Evolutionary conservation across 139 green algal species (phyloP), one percentile per base, ranked within the genome.

Genomic region (Pseudopediastrum boryanum): DNA sequence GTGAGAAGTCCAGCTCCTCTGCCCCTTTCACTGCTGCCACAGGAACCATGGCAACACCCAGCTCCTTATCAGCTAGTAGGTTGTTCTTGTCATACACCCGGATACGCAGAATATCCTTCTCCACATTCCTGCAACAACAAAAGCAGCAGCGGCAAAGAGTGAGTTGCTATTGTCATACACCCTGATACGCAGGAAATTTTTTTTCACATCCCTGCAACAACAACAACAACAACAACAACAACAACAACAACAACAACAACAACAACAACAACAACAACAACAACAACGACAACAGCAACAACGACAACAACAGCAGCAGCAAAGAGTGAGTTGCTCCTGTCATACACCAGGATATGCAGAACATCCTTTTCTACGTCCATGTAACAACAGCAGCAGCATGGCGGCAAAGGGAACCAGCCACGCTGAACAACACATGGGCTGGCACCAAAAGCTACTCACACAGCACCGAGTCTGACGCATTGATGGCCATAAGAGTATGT

Each of bases 61-160:
- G 77, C 46, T 87, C 81, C 29, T 89, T 80, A 51, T 92, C 88
- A 13, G 79, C 84, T 50, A 83, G 85, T 35, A 85, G 33, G 2
- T 78, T 42, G 69, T 91, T 86, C 43, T 75, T 69, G 78, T 93
- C 89, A 33, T 82, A 86, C 31, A 91, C 42, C 5, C 85, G 80
- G 9, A 90, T 16, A 41, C 73, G 66, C 44, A 90, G 27, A 39
- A 84, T 19, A 12, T 86, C 75, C 2, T 77, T 62, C 16, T 50
- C 36, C 13, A 42, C 25, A 25, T 81, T 63, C 19, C 77, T 86
- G 72, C 16, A 21, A 21, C 48, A 58, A 58, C 48, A 58, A n/a
- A 16, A 58, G 48, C 16, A 16, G 21, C 48, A 58, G 48, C 21
- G 48, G 21, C 48, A 58, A 21, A 42, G 27, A 29, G 23, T 10